Base-by-base conservation (phyloP, 306 rosid genomes). In the Cicer bijugum region DNA sequence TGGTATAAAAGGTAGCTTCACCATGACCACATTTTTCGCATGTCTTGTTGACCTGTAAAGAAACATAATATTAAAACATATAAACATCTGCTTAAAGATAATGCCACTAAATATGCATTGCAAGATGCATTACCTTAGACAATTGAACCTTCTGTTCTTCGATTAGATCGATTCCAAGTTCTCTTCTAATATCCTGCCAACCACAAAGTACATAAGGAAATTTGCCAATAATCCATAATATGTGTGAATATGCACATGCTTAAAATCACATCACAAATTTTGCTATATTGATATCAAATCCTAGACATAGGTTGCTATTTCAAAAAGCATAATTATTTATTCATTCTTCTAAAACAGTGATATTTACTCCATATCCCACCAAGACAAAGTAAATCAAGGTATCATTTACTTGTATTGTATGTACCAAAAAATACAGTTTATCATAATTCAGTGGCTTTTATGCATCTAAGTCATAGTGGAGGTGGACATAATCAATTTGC, bases 11-110 rank as follows among this genome's bases (percentile, higher is more conserved):
- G 42, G 45, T 64, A 75, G 92, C 92, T 75, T 90, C 97, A 64
- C 77, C 92, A 74, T 88, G 85, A 17, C 89, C 96, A 60, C 97
- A 92, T 71, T 92, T 90, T 52, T 92, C 97, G 68, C 96, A 92
- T 78, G 58, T 87, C 69, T 82, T 85, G 83, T 85, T 86, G 51
- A 81, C 89, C 93, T 92, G 84, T 60, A 35, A 78, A 59, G 44
- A 66, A 67, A 17, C 20, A 23, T 56, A 14, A 60, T 60, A 53
- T 63, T 19, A 33, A 71, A 44, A 67, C 23, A 75, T 23, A 19
- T 17, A 51, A 74, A 67, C 11, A 9, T 6, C 16, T 33, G 10
- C 35, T 43, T 12, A 42, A 67, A 60, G 14, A 53, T 37, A 38
- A 58, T 64, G 78, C 15, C 48, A 42, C 9, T 40, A 38, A 11